These are phyloP conservation scores for Hymenoscyphus fructigenus DNA, from an alignment of 2,329 filamentous ascomycete genomes.

Conservation along the genomic window DNA sequence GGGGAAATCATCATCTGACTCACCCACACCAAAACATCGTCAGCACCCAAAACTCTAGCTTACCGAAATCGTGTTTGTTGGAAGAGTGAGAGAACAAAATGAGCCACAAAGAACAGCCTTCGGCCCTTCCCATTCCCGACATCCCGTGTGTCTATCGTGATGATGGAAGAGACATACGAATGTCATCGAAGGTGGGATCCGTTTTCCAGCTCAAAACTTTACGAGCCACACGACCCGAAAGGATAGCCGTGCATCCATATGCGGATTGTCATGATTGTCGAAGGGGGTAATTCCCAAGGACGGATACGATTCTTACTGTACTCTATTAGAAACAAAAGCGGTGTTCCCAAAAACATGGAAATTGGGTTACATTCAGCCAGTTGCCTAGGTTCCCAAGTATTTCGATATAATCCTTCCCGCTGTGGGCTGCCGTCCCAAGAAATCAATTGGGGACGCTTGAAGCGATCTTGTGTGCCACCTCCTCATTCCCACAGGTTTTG, in stretches of 20 bases:
- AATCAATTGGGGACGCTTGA: background rate
- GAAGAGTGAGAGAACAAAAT: background rate
- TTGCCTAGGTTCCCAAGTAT: background rate
- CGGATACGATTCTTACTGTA: conserved; percentile 5
- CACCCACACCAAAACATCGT: conserved; percentile 4
- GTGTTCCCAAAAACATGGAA: background rate
- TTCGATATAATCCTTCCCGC: conserved; percentile 4
- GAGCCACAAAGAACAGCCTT: background rate
- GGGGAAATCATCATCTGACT: conserved; percentile 10
- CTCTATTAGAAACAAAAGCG: background rate
- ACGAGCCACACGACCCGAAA: background rate
- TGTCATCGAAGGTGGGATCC: background rate
- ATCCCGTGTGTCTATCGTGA: background rate
- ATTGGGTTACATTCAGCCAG: background rate
- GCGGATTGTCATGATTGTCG: background rate
- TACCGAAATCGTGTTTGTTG: background rate
- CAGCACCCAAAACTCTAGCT: conserved; percentile 5
- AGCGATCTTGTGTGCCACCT: background rate
- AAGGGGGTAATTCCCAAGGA: background rate
- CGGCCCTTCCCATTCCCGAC: background rate
- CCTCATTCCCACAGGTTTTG: background rate
- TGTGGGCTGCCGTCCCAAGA: background rate
- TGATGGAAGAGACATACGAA: background rate
- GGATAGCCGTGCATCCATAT: conserved; percentile 1
- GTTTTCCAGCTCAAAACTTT: background rate